Conservation (phyloP, 345 rosid species). For the Brassica juncea region DNA sequence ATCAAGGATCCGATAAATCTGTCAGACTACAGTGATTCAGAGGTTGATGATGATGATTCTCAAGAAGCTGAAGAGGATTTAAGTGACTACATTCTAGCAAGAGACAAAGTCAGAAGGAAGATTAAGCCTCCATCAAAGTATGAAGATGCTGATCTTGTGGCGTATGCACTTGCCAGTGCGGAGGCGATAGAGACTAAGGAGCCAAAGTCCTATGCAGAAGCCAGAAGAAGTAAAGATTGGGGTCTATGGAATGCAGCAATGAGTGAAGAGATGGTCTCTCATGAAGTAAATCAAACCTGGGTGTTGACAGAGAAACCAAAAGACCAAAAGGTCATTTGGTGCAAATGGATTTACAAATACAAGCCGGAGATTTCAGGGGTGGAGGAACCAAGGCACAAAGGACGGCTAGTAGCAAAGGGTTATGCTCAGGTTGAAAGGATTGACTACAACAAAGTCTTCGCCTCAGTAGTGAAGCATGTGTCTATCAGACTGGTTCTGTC, state of each 20-base stretch:
- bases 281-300: background rate
- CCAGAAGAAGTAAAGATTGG: background rate
- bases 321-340: background rate
- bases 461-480: no score
- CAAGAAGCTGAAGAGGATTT: background rate
- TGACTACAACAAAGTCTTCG: background rate
- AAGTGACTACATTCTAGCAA: background rate
- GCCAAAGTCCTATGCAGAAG: background rate
- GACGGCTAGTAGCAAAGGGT: background rate
- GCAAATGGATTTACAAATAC: background rate
- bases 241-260: background rate
- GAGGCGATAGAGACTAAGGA: background rate
- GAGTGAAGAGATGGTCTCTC: background rate
- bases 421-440: background rate
- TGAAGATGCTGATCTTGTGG: background rate
- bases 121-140: background rate
- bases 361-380: background rate
- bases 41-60: background rate
- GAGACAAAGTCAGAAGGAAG: background rate
- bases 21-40: background rate
- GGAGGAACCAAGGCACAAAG: background rate
- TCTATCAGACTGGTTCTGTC: no score
- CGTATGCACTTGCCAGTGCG: background rate
- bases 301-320: background rate
- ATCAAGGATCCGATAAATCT: no score